Evolutionary conservation across 2,329 filamentous ascomycete species (phyloP).

Genomic region (Atkinsonella texensis): DNA sequence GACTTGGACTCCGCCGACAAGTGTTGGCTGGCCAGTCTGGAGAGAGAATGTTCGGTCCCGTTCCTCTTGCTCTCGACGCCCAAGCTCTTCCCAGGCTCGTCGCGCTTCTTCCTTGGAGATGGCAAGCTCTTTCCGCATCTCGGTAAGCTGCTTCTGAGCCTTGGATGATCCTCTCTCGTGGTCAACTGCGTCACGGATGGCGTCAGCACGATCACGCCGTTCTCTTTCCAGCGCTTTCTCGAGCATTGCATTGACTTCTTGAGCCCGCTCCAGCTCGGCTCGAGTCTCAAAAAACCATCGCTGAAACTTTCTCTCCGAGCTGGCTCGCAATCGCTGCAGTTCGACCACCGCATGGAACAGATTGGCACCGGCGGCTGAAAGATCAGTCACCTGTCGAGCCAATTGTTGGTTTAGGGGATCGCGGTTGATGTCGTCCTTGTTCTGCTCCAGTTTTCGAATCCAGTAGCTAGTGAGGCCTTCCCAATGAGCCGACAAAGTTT

Average conservation of each 20-base stretch:
- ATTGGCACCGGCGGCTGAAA: conserved; percentile 95
- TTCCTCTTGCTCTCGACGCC: conserved; percentile 84
- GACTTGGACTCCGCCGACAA: conserved; percentile 88
- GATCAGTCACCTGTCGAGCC: conserved; percentile 85
- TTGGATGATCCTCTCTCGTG: conserved; percentile 62
- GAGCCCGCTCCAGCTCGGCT: conserved; percentile 71
- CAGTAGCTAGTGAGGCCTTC: conserved; percentile 95
- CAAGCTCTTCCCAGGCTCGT: conserved; percentile 93
- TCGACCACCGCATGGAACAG: conserved; percentile 97
- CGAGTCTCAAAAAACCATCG: conserved; percentile 97
- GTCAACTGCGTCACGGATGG: conserved; percentile 52
- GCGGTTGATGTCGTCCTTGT: conserved; percentile 70
- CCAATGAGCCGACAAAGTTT: conserved; percentile 94
- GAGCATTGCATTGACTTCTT: conserved; percentile 73
- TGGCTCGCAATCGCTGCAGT: conserved; percentile 82
- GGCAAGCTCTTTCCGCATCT: conserved; percentile 84
- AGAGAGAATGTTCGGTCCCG: conserved; percentile 77
- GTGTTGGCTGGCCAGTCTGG: conserved; percentile 73
- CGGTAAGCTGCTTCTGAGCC: conserved; percentile 66
- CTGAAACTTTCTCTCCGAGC: conserved; percentile 95
- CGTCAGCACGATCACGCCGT: conserved; percentile 54
- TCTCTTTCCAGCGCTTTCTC: conserved; percentile 65
- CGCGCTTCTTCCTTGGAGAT: conserved; percentile 96
- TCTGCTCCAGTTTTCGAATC: conserved; percentile 86
- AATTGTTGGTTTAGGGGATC: conserved; percentile 81